Base-by-base conservation (phyloP, 1,284 basidiomycete species). In the Leucoagaricus sp. region DNA sequence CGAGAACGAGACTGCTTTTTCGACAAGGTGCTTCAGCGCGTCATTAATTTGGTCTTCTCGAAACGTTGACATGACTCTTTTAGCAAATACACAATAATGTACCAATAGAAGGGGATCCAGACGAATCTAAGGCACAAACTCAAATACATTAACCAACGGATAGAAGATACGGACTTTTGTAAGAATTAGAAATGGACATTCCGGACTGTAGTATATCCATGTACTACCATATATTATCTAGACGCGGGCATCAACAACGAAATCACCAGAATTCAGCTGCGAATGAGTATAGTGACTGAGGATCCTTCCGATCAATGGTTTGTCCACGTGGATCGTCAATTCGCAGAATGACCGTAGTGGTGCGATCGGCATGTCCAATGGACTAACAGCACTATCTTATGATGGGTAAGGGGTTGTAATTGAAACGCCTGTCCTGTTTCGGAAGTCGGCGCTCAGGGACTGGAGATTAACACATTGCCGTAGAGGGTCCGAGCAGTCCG, bases 401-500 rank as follows among this genome's bases (percentile, higher is more conserved):
- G n/a, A 8, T n/a, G 31, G 23, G 31, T 53, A 49, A n/a, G n/a
- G 19, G 15, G 33, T 15, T 44, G n/a, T n/a, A n/a, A 46, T 36
- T 10, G 12, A 23, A 23, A 25, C 28, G 12, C 10, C 12, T 10
- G 29, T 8, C 9, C 17, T 26, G 21, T 13, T 40, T 3, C 42
- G 23, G 15, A 47, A 54, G 19, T 54, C 53, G 23, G 40, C 41
- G 4, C 15, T 28, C 4, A 54, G 19, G 26, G 25, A n/a, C 19
- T 40, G 53, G 33, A 54, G 53, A 31, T 47, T 47, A 6, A 3
- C 19, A 34, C 53, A 47, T 21, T 23, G 34, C 21, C 31, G 44
- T 7, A 54, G 45, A 29, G 47, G 44, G 9, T 12, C n/a, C 3
- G 47, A 34, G 25, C 53, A 54, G 1, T 17, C 53, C 6, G 53